Evolutionary conservation across 2,329 filamentous ascomycete species (phyloP).

Genomic region (Diplodia intermedia): DNA sequence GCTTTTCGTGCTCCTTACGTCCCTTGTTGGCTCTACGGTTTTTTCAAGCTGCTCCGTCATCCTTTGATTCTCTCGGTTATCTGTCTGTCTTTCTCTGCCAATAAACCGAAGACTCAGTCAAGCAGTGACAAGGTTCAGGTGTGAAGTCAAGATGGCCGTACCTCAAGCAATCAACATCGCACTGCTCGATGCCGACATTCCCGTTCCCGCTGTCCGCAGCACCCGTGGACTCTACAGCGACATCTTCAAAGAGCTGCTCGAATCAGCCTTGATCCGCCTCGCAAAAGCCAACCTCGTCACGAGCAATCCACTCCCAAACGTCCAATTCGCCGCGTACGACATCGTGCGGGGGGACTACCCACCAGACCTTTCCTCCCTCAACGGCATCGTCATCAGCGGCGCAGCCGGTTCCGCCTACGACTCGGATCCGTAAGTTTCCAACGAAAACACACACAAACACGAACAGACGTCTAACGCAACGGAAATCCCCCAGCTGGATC

Average conservation of each 20-base stretch:
- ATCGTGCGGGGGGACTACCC: slow-evolving; percentile 49
- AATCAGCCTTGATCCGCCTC: slow-evolving; percentile 36
- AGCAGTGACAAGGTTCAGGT: background rate
- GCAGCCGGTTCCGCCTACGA: slow-evolving; percentile 37
- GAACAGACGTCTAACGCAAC: slow-evolving; percentile 32
- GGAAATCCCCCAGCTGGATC: slow-evolving; percentile 14
- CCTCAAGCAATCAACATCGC: slow-evolving; percentile 36
- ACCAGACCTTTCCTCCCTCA: slow-evolving; percentile 38
- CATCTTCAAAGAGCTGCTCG: slow-evolving; percentile 42
- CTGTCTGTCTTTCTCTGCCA: background rate
- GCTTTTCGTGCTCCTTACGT: background rate
- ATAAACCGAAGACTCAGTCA: background rate
- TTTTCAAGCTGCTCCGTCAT: background rate
- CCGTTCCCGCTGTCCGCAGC: slow-evolving; percentile 39
- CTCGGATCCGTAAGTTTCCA: slow-evolving; percentile 33
- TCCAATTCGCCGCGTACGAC: slow-evolving; percentile 48
- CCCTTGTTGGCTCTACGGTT: background rate
- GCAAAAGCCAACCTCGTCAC: slow-evolving; percentile 12
- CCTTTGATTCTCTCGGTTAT: no score
- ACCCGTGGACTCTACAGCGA: slow-evolving; percentile 40
- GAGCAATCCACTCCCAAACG: slow-evolving; percentile 11
- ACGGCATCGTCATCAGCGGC: slow-evolving; percentile 52
- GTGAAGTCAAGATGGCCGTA: background rate
- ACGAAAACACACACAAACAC: background rate
- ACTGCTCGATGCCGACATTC: slow-evolving; percentile 45